Conservation (phyloP, 108 stramenopile species). For the Heterococcus sp. region DNA sequence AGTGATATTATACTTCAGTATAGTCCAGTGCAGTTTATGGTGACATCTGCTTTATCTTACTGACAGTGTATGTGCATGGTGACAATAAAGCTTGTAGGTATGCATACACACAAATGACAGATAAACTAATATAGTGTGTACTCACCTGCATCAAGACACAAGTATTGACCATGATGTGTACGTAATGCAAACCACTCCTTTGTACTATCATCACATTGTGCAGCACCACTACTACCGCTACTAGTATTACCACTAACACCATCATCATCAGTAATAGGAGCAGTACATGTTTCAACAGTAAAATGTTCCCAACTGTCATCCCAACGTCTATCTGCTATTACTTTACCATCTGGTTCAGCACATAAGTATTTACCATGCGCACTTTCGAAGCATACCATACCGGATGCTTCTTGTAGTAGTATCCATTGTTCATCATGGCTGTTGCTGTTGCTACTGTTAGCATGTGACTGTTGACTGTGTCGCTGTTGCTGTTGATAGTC, state of each 20-base stretch:
- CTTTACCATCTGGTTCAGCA: slow-evolving; percentile 31
- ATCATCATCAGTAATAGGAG: not conserved
- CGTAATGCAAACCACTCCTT: slow-evolving; percentile 19
- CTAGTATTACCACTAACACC: not conserved
- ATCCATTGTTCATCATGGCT: slow-evolving; percentile 6
- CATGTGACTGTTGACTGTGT: too few species aligned
- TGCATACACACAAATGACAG: too few species aligned
- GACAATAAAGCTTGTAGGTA: too few species aligned
- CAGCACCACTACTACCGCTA: not conserved
- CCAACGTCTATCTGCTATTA: slow-evolving; percentile 28
- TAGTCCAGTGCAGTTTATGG: too few species aligned
- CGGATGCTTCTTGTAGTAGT: slow-evolving; percentile 6
- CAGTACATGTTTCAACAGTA: slow-evolving; percentile 18
- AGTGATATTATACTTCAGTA: too few species aligned
- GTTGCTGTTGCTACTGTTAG: too few species aligned
- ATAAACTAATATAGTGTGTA: not conserved
- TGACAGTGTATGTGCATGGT: too few species aligned
- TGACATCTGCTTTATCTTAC: not conserved
- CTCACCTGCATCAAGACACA: slow-evolving; percentile 3
- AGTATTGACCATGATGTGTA: slow-evolving; percentile 32
- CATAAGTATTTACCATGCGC: slow-evolving; percentile 24
- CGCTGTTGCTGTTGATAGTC: too few species aligned
- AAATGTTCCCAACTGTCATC: slow-evolving; percentile 39
- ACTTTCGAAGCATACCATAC: slow-evolving; percentile 34
- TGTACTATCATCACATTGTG: not conserved